A percentile compares a stretch with the other conserved stretches of the same genome.
These are phyloP conservation scores for Schrenkiella parvula DNA, from an alignment of 345 rosid species.

Conservation along the genomic window DNA sequence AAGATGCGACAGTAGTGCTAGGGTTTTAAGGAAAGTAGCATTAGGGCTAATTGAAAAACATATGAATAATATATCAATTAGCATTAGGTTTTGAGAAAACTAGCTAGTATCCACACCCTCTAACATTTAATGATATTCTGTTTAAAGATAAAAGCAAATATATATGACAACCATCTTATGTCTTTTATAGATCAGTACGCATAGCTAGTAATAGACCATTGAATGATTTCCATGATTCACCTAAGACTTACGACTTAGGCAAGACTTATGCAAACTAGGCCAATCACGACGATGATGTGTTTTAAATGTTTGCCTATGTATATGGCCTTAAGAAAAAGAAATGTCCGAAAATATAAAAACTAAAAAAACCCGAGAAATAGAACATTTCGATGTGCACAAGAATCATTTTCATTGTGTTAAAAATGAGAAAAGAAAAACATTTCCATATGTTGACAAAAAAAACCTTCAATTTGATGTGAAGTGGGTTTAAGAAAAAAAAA, in stretches of 20 bases:
- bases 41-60: background rate
- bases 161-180: background rate
- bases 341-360: background rate
- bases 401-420: background rate
- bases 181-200: background rate
- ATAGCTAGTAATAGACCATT: background rate
- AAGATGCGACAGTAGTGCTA: background rate
- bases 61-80: background rate
- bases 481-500: background rate
- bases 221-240: constrained; percentile 5
- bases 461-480: background rate
- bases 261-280: constrained; percentile 21
- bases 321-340: background rate
- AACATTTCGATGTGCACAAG: background rate
- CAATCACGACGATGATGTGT: background rate
- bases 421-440: background rate
- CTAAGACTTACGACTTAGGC: no score
- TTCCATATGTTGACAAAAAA: background rate
- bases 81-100: background rate
- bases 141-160: background rate
- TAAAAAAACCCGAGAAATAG: background rate
- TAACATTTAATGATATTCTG: background rate
- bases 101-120: background rate
- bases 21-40: background rate
- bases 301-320: constrained; percentile 4